Base-by-base conservation (phyloP, 495 filamentous ascomycete species). In the Penicillium daleae region DNA sequence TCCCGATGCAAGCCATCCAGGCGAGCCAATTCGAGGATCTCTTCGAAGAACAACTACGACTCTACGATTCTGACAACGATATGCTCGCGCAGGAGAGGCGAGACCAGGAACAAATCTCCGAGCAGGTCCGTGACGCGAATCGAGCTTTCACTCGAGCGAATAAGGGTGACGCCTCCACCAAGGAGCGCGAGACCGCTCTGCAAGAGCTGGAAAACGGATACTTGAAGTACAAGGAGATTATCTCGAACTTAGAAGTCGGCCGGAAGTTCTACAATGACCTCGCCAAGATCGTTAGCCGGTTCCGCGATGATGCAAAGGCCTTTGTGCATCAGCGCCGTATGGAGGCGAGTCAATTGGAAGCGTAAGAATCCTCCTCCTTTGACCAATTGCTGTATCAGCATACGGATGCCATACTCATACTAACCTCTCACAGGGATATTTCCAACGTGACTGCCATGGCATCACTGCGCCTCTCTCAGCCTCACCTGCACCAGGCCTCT, bases 191-290 rank as follows among this genome's bases (percentile, higher is more conserved):
- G 68, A 85, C 87, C 63, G 92, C 92, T 0, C 76, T 99, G 26
- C 95, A 99, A 72, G 86, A 86, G 44, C 81, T 99, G 22, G 94
- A 98, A 71, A 95, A 92, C 57, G 95, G 92, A 9, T 97, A 96
- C 71, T 83, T 91, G 74, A 95, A 92, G 76, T 97, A 97, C 76
- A 96, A 95, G 74, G 93, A 99, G 73, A 89, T 97, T 56, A 86
- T 96, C 44, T 90, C 84, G 44, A 96, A 98, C 68, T 77, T 97
- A 0, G 92, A 97, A 57, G 90, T 89, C 0, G 95, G 92, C 1
- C 78, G 94, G 44, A 97, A 96, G 67, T 99, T 99, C 72, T 99
- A 98, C 78, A 98, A 99, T 70, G 93, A 97, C 68, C 83, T 99
- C 2, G 90, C 87, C 42, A 90, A 89, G 73, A 93, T 97, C 46